phyloP scores from a whole-genome alignment of 345 rosid genomes.

The Melaleuca alternifolia region DNA sequence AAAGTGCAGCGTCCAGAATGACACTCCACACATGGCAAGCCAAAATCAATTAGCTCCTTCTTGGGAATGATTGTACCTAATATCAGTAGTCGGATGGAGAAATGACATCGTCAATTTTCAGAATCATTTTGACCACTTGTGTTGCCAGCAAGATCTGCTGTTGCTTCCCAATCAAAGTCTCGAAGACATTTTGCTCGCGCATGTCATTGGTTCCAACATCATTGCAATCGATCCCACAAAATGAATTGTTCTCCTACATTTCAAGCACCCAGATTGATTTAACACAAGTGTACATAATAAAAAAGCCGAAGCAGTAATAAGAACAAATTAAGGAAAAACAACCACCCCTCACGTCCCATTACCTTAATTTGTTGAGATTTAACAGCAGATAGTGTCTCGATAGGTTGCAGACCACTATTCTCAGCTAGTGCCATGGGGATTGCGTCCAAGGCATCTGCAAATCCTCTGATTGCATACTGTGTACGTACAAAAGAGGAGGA shows the following conservation, averaged over 20 bases:
- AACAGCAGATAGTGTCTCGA: conserved; percentile 88
- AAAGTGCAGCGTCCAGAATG: background rate
- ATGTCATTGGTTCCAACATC: conserved; percentile 94
- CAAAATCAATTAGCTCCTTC: background rate
- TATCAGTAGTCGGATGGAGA: conserved; percentile 64
- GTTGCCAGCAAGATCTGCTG: conserved; percentile 97
- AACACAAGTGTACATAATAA: background rate
- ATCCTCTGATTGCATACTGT: conserved; percentile 93
- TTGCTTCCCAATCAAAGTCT: conserved; percentile 94
- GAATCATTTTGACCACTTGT: conserved; percentile 95
- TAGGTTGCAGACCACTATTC: conserved; percentile 94
- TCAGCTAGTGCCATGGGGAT: conserved; percentile 97
- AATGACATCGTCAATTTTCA: conserved; percentile 94
- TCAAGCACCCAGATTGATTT: background rate
- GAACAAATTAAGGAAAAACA: background rate
- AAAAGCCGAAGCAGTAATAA: background rate
- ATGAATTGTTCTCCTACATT: conserved; percentile 73
- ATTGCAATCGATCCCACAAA: conserved; percentile 86
- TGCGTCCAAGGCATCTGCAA: conserved; percentile 86
- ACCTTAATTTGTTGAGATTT: conserved; percentile 92
- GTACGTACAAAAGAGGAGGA: background rate
- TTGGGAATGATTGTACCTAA: background rate
- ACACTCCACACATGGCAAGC: background rate
- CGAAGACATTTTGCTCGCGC: conserved; percentile 84
- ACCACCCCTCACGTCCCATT: background rate